Evolutionary conservation across 2,329 filamentous ascomycete species (phyloP).

Genomic region (Neopestalotiopsis sp.): DNA sequence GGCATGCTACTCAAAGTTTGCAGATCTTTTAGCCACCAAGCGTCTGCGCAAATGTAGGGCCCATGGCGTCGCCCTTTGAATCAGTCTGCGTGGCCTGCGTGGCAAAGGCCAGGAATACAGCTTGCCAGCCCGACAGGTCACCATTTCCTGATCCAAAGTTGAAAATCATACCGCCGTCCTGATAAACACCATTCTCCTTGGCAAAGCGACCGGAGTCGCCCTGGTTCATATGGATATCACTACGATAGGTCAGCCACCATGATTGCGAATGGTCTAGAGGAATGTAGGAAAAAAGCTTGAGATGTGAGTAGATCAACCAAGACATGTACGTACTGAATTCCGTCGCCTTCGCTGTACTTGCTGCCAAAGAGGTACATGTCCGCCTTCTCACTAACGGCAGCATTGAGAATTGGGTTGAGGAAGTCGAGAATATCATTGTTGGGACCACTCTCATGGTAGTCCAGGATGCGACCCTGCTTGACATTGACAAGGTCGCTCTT

Average conservation of each 20-base stretch:
- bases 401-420: slow-evolving; percentile 39
- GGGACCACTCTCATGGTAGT: slow-evolving; percentile 23
- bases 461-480: slow-evolving; percentile 24
- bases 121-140: slow-evolving; percentile 36
- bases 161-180: slow-evolving; percentile 43
- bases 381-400: slow-evolving; percentile 40
- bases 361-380: slow-evolving; percentile 44
- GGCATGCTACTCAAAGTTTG: background rate
- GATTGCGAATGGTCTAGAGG: background rate
- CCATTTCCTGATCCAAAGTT: slow-evolving; percentile 39
- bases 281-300: background rate
- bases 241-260: background rate
- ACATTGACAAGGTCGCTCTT: slow-evolving; percentile 29
- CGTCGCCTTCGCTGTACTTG: slow-evolving; percentile 35
- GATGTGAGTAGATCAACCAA: too few relatives aligned
- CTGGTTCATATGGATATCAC: slow-evolving; percentile 44
- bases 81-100: slow-evolving; percentile 42
- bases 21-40: slow-evolving; percentile 10
- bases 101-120: slow-evolving; percentile 45
- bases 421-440: slow-evolving; percentile 39
- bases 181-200: slow-evolving; percentile 39
- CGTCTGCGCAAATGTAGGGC: slow-evolving; percentile 26
- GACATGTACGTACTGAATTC: slow-evolving; percentile 34
- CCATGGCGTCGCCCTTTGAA: slow-evolving; percentile 28
- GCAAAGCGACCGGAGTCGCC: slow-evolving; percentile 26